Conservation (phyloP, 83 land plant species). For the Diphasiastrum complanatum region DNA sequence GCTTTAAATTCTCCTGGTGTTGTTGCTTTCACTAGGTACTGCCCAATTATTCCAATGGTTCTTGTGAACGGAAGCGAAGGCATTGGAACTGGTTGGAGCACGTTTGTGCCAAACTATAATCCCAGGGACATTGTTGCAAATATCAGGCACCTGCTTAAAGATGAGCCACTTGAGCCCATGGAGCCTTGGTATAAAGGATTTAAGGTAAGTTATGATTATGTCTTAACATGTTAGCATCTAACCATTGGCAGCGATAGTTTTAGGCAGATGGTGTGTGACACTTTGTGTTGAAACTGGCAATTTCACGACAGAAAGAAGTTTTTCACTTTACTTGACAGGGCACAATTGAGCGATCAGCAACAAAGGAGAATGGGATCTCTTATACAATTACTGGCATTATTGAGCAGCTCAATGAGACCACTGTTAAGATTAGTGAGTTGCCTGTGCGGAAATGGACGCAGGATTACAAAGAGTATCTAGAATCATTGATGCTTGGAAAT, state of each 20-base stretch:
- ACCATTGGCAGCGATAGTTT: no score
- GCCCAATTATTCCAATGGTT: conserved; percentile 84
- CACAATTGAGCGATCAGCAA: conserved; percentile 64
- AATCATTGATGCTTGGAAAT: conserved; percentile 41
- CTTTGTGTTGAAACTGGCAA: no score
- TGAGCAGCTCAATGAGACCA: conserved; percentile 74
- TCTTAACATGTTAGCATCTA: no score
- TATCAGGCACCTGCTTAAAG: conserved; percentile 54
- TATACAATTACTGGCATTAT: conserved; percentile 74
- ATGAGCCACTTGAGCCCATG: conserved; percentile 74
- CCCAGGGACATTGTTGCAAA: conserved; percentile 90
- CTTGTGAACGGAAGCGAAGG: conserved; percentile 99
- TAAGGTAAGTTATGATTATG: conserved; percentile 38
- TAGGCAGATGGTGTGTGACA: no score
- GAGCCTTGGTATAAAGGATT: conserved; percentile 99
- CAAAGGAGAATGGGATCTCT: conserved; percentile 57
- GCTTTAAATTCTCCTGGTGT: neutral
- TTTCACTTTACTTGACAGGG: no score
- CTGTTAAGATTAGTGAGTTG: conserved; percentile 73
- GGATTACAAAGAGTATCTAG: conserved; percentile 88
- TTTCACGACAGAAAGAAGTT: no score
- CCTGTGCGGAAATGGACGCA: conserved; percentile 90
- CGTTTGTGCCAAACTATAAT: conserved; percentile 86
- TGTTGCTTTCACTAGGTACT: conserved; percentile 48
- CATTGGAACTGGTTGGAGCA: conserved; percentile 99